phyloP scores from a whole-genome alignment of 202 grass and related monocot species.

The Elaeis oleifera region DNA sequence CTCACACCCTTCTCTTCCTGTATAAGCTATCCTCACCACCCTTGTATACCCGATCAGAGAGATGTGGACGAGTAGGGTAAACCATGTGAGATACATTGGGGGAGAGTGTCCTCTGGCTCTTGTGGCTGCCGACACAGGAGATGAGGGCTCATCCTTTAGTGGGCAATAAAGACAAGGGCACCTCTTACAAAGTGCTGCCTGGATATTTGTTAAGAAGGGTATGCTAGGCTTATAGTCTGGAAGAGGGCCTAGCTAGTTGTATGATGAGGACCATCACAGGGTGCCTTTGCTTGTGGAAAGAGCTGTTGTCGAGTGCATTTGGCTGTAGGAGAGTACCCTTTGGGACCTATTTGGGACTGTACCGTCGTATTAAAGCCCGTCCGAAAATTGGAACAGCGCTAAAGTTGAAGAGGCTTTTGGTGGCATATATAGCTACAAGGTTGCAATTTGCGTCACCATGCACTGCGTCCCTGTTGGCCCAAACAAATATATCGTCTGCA shows the following conservation, averaged over 20 bases:
- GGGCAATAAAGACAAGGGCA: conserved; percentile 66
- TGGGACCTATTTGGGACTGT: conserved; percentile 9
- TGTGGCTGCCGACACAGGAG: conserved; percentile 1
- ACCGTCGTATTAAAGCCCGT: neutral
- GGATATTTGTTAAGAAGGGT: conserved; percentile 59
- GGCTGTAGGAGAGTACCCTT: neutral
- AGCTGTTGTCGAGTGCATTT: conserved; percentile 24
- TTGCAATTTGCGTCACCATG: neutral
- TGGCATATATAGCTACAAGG: neutral
- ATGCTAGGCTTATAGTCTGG: conserved; percentile 33
- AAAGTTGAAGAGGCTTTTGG: conserved; percentile 27
- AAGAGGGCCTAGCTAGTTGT: conserved; percentile 32
- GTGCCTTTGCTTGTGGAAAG: conserved; percentile 41
- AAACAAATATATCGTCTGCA: conserved; percentile 6
- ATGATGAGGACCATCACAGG: conserved; percentile 31
- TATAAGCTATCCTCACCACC: conserved; percentile 10
- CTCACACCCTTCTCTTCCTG: conserved; percentile 14
- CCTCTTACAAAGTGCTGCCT: conserved; percentile 71
- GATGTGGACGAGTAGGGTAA: conserved; percentile 7
- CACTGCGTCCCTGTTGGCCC: conserved; percentile 14
- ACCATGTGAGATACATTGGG: neutral
- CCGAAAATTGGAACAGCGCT: neutral
- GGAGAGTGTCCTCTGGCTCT: conserved; percentile 10
- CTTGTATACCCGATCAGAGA: conserved; percentile 18
- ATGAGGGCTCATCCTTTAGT: neutral